These are phyloP conservation scores for Leccinum subgranulosum DNA, from an alignment of 768 basidiomycete genomes.

Conservation along the genomic window DNA sequence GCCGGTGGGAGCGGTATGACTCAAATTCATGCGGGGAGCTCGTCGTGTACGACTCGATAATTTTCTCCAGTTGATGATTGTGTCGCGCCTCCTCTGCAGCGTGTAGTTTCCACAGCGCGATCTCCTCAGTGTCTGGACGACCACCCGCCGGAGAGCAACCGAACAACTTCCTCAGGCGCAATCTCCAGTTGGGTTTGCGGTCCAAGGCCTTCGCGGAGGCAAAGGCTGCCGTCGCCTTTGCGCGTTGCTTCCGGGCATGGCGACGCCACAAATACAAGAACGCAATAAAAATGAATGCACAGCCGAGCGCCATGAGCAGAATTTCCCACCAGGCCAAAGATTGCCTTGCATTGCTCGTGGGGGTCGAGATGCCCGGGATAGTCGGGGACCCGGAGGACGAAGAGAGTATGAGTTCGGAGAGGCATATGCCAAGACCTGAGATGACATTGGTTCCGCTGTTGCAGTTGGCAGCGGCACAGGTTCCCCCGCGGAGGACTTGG, in stretches of 20 bases:
- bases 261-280: conserved; percentile 70
- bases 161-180: conserved; percentile 55
- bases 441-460: conserved; percentile 52
- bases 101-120: conserved; percentile 48
- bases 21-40: conserved; percentile 33
- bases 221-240: conserved; percentile 62
- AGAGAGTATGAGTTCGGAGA: conserved; percentile 64
- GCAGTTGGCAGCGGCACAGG: conserved; percentile 65
- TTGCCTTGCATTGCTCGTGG: conserved; percentile 37
- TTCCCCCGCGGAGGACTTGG: conserved; percentile 59
- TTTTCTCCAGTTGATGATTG: conserved; percentile 48
- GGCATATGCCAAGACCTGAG: conserved; percentile 72
- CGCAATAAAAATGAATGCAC: conserved; percentile 71
- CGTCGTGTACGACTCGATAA: conserved; percentile 45
- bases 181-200: conserved; percentile 49
- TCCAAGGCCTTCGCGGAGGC: conserved; percentile 56
- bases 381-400: conserved; percentile 40
- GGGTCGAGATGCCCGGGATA: conserved; percentile 56
- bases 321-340: conserved; percentile 80
- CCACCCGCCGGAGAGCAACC: conserved; percentile 37
- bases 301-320: conserved; percentile 77
- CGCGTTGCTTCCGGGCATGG: conserved; percentile 64
- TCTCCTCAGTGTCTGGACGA: conserved; percentile 40
- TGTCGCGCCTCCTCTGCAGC: conserved; percentile 50
- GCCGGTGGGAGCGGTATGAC: conserved; percentile 28